Evolutionary conservation across 306 rosid genomes (phyloP), one percentile per base, ranked within the genome.

Genomic region (Notholithocarpus densiflorus): DNA sequence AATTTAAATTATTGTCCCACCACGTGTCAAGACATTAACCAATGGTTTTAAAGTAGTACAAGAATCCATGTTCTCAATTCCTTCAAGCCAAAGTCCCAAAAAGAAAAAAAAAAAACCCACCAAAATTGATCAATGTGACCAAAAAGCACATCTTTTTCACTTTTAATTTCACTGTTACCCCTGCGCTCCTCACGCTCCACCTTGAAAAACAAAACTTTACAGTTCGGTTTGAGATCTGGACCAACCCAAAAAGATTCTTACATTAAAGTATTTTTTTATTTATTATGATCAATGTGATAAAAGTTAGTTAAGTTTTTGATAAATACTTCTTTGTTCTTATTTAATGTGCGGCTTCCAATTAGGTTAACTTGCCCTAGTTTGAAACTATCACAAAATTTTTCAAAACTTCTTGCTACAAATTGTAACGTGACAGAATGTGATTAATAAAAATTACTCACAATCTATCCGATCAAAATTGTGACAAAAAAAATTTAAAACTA

Each of bases 151-250:
- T 29, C 45, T 40, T 19, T 69, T 29, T 3, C 4, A 4, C 61
- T 48, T 81, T 75, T 68, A 82, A 72, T 87, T 80, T 82, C 87
- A 75, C 60, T 75, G 45, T 53, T 20, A 53, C 84, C 85, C 73
- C 83, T 72, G 82, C 77, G 79, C 80, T 72, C 85, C 78, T 68
- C 84, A 77, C 91, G 89, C 92, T 83, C 91, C 86, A 53, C 45
- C 1, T 77, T 1, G 21, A 54, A 57, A 23, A 27, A 65, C 74
- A 57, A 43, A 1, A 75, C 79, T 85, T 81, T 75, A 72, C 84
- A 77, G 62, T 65, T 75, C 82, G 75, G 83, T 61, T 75, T 56
- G 71, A 77, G 90, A 88, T 86, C 87, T 84, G 74, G 80, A 85
- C 92, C 92, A 84, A 66, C 86, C 78, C 55, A 77, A 78, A 48